Evolutionary conservation across 2,329 filamentous ascomycete species (phyloP), one percentile per base, ranked within the genome.

Genomic region (Ceratocystis harringtonii): DNA sequence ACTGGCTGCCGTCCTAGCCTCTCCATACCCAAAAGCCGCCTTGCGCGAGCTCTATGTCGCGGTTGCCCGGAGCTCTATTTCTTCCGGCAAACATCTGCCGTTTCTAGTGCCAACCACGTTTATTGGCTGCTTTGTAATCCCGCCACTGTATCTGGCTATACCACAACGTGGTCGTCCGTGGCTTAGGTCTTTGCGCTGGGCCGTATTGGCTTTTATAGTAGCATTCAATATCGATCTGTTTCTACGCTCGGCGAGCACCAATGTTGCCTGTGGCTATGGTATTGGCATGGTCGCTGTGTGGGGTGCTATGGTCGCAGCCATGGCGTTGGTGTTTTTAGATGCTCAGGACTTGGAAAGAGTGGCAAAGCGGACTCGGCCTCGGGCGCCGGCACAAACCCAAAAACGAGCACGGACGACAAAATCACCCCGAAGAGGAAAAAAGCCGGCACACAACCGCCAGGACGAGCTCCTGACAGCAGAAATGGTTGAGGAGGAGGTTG

Each of bases 301-400:
- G 80, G 76, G 78, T 0, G 78, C 80, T 10, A 71, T 85, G 19
- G 78, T 77, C 73, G 76, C 72, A 44, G 70, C 79, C 65, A 77
- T 78, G 22, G 71, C 82, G 70, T 71, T 86, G 28, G 72, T 85
- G 1, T 82, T 81, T 74, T 79, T 76, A 58, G 73, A 76, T 19
- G 81, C 83, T 2, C 84, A 86, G 71, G 80, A 83, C 22, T 79
- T 79, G 0, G 81, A 78, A 68, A 78, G 83, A 68, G 76, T 81
- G 0, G 72, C 79, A 64, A 77, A 74, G 66, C 71, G 75, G 55
- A 30, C 55, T 15, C 28, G 55, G 1, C 25, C 50, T 28, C 36
- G 36, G 10, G 36, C 36, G 36, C 36, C 12, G 36, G 12, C 36
- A 8, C 36, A 8, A 41, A 12, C 10, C 12, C 50, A 25, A 25